A percentile compares a stretch with the other conserved stretches of the same genome.
phyloP scores from a whole-genome alignment of 139 green algal genomes.

The Diplosphaera chodatii region DNA sequence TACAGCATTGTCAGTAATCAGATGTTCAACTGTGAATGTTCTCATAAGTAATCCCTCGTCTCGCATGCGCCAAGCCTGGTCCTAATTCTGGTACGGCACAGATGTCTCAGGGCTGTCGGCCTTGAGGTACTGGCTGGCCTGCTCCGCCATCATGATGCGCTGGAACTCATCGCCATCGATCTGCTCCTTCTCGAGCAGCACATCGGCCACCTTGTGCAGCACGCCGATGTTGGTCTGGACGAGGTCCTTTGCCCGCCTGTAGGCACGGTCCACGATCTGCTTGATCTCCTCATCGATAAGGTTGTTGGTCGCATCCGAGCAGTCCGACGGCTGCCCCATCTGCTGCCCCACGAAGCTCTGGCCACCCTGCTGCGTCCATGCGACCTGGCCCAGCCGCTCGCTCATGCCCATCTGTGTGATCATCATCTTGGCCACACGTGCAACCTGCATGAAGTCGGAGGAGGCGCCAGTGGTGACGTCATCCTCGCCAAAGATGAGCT shows the following conservation, averaged over 20 bases:
- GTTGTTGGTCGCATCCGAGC: constrained; percentile 70
- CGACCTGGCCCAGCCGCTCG: constrained; percentile 90
- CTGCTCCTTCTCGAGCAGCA: constrained; percentile 97
- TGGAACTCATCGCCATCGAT: constrained; percentile 95
- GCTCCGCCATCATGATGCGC: constrained; percentile 1
- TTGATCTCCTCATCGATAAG: constrained; percentile 88
- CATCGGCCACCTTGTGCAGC: constrained; percentile 81
- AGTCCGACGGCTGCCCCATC: constrained; percentile 77
- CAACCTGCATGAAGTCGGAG: constrained; percentile 87
- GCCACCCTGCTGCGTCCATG: constrained; percentile 59
- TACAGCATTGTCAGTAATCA: no score
- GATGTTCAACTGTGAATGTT: no score
- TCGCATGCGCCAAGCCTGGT: no score
- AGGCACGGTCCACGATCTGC: constrained; percentile 87
- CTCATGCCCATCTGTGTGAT: constrained; percentile 89
- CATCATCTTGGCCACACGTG: constrained; percentile 77
- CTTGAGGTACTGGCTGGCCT: constrained; percentile 1
- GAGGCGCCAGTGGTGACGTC: constrained; percentile 94
- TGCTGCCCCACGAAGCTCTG: constrained; percentile 81
- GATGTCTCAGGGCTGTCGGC: not conserved
- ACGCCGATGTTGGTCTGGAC: constrained; percentile 86
- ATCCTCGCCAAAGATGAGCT: constrained; percentile 97
- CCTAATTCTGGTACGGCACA: not conserved
- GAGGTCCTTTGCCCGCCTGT: constrained; percentile 93
- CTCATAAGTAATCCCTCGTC: no score